A percentile compares a stretch with the other conserved stretches of the same genome.
Conservation (phyloP, 1,284 basidiomycete species). For the Trichosporon sp. region DNA sequence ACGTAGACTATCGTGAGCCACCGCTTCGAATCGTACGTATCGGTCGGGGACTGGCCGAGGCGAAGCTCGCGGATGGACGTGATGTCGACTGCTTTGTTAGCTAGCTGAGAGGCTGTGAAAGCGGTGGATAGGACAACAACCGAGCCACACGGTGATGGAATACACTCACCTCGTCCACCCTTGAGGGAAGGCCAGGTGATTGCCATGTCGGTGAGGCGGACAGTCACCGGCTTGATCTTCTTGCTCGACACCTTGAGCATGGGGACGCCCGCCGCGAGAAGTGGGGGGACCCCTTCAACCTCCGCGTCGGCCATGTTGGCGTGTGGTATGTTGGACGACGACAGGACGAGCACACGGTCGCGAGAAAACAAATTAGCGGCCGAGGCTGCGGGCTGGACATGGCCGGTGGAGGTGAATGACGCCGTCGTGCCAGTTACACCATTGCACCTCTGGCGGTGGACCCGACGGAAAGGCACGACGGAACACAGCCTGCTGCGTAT, state of each 20-base stretch:
- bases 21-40: slow-evolving; percentile 55
- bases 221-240: slow-evolving; percentile 73
- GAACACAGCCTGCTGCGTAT: neutral
- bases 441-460: too few relatives aligned
- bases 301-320: slow-evolving; percentile 10
- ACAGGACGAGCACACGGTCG: neutral
- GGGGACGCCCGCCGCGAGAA: slow-evolving; percentile 60
- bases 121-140: neutral
- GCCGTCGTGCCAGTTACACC: neutral
- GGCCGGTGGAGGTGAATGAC: slow-evolving; percentile 7
- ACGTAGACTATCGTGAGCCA: slow-evolving; percentile 61
- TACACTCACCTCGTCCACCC: slow-evolving; percentile 71
- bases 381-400: slow-evolving; percentile 10
- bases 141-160: neutral
- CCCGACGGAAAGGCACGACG: neutral
- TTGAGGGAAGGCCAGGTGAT: slow-evolving; percentile 84
- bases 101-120: too few relatives aligned
- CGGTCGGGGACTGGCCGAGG: slow-evolving; percentile 70
- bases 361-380: neutral
- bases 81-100: slow-evolving; percentile 68
- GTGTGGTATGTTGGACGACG: neutral
- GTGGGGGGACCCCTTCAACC: slow-evolving; percentile 25
- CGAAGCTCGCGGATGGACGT: slow-evolving; percentile 91
- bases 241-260: slow-evolving; percentile 89
- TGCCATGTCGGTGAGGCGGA: slow-evolving; percentile 73